These are phyloP conservation scores for Tricholoma bakamatsutake DNA, from an alignment of 768 basidiomycete genomes.

Conservation along the genomic window DNA sequence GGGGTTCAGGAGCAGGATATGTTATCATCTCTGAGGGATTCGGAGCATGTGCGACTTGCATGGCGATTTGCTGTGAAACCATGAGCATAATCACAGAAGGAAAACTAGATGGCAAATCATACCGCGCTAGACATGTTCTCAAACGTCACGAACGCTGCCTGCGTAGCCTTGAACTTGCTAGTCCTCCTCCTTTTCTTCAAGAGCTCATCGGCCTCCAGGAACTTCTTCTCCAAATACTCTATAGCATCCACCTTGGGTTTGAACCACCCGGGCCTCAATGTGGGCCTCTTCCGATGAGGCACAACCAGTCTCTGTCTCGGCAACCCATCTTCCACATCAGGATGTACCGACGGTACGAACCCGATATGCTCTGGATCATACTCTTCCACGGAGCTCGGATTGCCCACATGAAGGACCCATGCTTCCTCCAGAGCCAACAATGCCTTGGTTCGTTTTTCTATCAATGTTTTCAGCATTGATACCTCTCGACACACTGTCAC, in stretches of 20 bases:
- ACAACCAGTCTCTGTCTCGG: slow-evolving; percentile 53
- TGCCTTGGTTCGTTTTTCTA: slow-evolving; percentile 79
- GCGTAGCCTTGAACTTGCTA: slow-evolving; percentile 77
- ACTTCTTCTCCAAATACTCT: slow-evolving; percentile 78
- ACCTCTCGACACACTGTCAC: slow-evolving; percentile 87
- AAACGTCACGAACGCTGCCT: slow-evolving; percentile 92
- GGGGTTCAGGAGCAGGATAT: slow-evolving; percentile 82
- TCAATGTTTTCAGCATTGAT: slow-evolving; percentile 57
- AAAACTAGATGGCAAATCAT: slow-evolving; percentile 22
- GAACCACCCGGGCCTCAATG: slow-evolving; percentile 70
- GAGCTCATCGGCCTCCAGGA: slow-evolving; percentile 75
- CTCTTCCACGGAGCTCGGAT: slow-evolving; percentile 80
- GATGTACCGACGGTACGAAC: slow-evolving; percentile 41
- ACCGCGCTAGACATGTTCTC: slow-evolving; percentile 93
- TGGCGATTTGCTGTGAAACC: slow-evolving; percentile 67
- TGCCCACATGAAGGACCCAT: slow-evolving; percentile 91
- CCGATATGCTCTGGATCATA: slow-evolving; percentile 70
- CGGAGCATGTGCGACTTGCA: slow-evolving; percentile 76
- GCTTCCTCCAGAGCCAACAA: slow-evolving; percentile 73
- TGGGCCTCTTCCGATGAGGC: slow-evolving; percentile 73
- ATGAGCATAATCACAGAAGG: neutral
- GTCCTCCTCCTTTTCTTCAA: slow-evolving; percentile 67
- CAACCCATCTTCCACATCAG: slow-evolving; percentile 47
- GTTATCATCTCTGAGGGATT: slow-evolving; percentile 63
- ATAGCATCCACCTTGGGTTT: slow-evolving; percentile 79